These are phyloP conservation scores for Phaffia tasmanica DNA, from an alignment of 768 basidiomycete species.

Conservation along the genomic window DNA sequence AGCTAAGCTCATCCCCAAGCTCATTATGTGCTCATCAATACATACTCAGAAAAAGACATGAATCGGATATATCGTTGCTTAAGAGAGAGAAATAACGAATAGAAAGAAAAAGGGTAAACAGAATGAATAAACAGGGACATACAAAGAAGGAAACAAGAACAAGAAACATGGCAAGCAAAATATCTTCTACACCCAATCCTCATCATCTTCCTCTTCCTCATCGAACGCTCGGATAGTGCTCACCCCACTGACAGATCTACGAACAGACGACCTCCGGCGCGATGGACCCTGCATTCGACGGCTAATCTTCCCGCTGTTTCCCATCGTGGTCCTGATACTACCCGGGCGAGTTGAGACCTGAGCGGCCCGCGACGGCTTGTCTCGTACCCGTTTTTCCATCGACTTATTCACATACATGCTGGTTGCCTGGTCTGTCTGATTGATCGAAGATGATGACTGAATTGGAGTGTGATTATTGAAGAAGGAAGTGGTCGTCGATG, in stretches of 20 bases:
- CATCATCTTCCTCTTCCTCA: background rate
- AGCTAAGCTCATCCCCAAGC: too few relatives aligned
- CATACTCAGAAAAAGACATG: too few relatives aligned
- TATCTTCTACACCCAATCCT: background rate
- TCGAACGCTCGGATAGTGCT: background rate
- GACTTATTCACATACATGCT: background rate
- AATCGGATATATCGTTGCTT: too few relatives aligned
- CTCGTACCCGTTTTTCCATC: background rate
- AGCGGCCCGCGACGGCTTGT: background rate
- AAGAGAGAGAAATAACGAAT: background rate
- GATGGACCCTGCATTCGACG: background rate
- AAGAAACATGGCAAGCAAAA: background rate
- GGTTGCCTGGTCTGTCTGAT: background rate
- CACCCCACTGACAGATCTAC: constrained; percentile 6
- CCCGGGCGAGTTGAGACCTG: background rate
- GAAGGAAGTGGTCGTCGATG: background rate
- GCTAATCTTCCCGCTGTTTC: background rate
- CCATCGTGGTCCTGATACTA: background rate
- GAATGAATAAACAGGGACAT: background rate
- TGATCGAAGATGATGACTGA: background rate
- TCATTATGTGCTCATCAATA: too few relatives aligned
- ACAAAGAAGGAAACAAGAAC: background rate
- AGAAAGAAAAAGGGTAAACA: background rate
- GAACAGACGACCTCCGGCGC: background rate
- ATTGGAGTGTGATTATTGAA: background rate